Conservation (phyloP, 257 asterid species). For the Solanum paucissectum region DNA sequence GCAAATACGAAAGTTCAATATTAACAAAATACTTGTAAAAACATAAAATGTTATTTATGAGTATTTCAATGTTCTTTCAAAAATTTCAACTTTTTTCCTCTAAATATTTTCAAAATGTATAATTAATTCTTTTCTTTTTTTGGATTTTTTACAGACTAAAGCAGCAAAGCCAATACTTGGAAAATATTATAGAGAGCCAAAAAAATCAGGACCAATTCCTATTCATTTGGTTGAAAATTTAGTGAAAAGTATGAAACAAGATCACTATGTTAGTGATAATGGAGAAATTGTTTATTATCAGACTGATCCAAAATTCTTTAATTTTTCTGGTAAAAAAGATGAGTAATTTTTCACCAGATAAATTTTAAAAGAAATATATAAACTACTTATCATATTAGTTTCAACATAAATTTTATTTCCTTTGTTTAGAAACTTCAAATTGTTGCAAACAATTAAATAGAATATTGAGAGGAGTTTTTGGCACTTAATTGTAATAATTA, state of each 20-base stretch:
- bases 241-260: slow-evolving; percentile 42
- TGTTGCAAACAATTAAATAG: neutral
- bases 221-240: slow-evolving; percentile 40
- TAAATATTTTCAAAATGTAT: neutral
- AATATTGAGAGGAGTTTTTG: neutral
- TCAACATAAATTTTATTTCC: neutral
- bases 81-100: neutral
- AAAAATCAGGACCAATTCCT: slow-evolving; percentile 61
- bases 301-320: slow-evolving; percentile 29
- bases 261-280: slow-evolving; percentile 63
- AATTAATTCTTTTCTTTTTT: too few relatives aligned
- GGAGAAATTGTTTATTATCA: slow-evolving; percentile 75
- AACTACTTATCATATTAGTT: neutral
- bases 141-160: slow-evolving; percentile 35
- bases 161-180: slow-evolving; percentile 64
- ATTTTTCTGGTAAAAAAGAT: neutral
- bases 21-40: too few relatives aligned
- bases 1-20: neutral
- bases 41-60: neutral
- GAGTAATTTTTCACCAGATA: neutral
- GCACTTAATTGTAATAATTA: neutral
- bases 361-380: neutral
- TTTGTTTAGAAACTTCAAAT: neutral
- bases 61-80: too few relatives aligned
- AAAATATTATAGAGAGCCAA: slow-evolving; percentile 65